phyloP scores from a whole-genome alignment of 2,329 filamentous ascomycete species.

The Plenodomus tracheiphilus region DNA sequence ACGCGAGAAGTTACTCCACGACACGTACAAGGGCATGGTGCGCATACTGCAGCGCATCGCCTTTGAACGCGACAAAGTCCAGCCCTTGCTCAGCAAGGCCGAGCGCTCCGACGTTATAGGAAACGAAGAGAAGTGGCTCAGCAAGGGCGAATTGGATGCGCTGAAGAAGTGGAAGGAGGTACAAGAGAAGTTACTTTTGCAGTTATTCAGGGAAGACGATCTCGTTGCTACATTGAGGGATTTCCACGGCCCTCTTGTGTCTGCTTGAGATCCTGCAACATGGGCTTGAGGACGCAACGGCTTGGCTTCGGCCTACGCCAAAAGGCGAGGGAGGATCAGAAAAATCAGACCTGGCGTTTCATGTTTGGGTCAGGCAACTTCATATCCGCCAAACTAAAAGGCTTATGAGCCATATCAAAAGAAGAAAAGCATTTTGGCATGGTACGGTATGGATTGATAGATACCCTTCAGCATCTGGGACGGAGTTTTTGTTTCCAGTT shows the following conservation, averaged over 20 bases:
- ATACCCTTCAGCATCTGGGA: background rate
- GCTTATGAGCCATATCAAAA: too few species aligned
- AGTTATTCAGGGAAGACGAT: slow-evolving; percentile 81
- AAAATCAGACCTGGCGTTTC: too few species aligned
- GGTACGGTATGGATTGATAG: too few species aligned
- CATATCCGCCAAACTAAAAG: too few species aligned
- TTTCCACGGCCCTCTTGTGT: slow-evolving; percentile 39
- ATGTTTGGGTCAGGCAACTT: too few species aligned
- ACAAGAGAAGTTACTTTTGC: slow-evolving; percentile 73
- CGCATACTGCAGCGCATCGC: slow-evolving; percentile 79
- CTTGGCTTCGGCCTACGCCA: background rate
- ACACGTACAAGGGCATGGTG: slow-evolving; percentile 87
- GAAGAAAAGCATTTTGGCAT: background rate
- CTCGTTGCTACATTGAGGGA: slow-evolving; percentile 82
- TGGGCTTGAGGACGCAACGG: background rate
- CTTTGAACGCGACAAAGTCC: slow-evolving; percentile 72
- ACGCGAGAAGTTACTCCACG: slow-evolving; percentile 71
- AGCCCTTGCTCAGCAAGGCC: slow-evolving; percentile 76
- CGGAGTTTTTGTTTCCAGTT: background rate
- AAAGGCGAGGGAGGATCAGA: too few species aligned
- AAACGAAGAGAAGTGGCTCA: slow-evolving; percentile 79
- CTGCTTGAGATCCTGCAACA: background rate
- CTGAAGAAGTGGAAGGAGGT: slow-evolving; percentile 65
- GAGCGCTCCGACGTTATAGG: slow-evolving; percentile 85
- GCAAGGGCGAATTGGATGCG: slow-evolving; percentile 70